Evolutionary conservation across 2,329 filamentous ascomycete species (phyloP), one percentile per base, ranked within the genome.

Genomic region (Fusarium robinianum): DNA sequence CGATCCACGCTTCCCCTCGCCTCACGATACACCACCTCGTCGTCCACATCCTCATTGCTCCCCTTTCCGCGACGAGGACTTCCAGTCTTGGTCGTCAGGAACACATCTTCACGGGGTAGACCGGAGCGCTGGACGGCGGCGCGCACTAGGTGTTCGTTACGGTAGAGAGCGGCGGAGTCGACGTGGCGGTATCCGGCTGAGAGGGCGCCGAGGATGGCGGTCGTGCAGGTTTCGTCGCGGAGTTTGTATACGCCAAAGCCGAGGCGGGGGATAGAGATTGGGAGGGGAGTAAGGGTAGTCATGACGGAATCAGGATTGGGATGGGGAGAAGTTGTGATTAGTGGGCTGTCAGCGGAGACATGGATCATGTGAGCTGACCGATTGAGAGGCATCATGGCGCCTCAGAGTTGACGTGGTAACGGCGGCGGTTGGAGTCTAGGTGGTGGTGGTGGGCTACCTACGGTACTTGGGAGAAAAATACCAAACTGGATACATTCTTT

Each of bases 171-270:
- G 0, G 86, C 87, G 1, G 84, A 79, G 65, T 86, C 83, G 40
- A 86, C 78, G 60, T 85, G 81, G 23, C 80, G 75, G 62, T 85
- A 85, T 19, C 81, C 81, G 7, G 67, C 65, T 24, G 73, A 68
- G 37, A 86, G 68, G 1, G 83, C 86, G 30, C 72, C 72, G 4
- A 80, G 68, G 53, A 79, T 82, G 2, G 84, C 84, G 22, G 74
- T 63, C 8, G 76, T 71, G 64, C 83, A 87, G 49, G 73, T 71
- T 27, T 75, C 62, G 24, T 72, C 63, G 3, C 73, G 73, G 5
- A 83, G 81, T 47, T 76, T 78, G 68, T 86, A 90, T 47, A 88
- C 84, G 35, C 86, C 86, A 59, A 89, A 88, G 9, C 85, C 86
- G 8, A 90, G 75, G 18, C 74, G 75, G 16, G 87, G 86, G 12